Base-by-base conservation (phyloP, 768 basidiomycete species). In the Russula abietina region DNA sequence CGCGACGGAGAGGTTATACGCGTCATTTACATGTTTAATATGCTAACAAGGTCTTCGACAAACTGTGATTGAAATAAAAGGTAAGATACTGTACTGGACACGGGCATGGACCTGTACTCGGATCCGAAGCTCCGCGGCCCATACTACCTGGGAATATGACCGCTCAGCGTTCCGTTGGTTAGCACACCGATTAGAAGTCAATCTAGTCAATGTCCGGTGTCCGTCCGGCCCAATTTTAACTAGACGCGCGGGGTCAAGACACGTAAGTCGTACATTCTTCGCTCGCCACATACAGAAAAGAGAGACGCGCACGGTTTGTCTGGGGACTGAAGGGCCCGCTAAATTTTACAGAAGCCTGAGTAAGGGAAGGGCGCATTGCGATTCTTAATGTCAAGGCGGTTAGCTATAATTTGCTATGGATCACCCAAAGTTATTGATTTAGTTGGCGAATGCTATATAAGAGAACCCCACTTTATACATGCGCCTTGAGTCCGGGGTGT, bases 381-480 rank as follows among this genome's bases (percentile, higher is more conserved):
- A 32, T 32, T 32, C 32, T 32, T 32, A 0, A 32, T 32, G 32
- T 32, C 32, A 32, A 32, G 32, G 9, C 9, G 1, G 32, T 10
- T 32, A 32, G 32, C 32, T 9, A n/a, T n/a, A n/a, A n/a, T n/a
- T n/a, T 32, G 30, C 30, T 32, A 32, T 32, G 30, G 30, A 32
- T 32, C 30, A 32, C 30, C 28, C 28, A 28, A 28, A 28, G 28
- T 28, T 28, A 28, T 28, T 28, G 28, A 4, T 28, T 28, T 28
- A 28, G 28, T 95, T 95, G 72, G 67, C 74, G 1, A 84, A 89
- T 16, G 91, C 88, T 1, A 93, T 94, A 64, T 73, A 78, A 46
- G 88, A 91, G 10, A 85, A 86, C 69, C 91, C 93, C 16, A 91
- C 93, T 72, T 77, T 91, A 64, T 96, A 95, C 76, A 70, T 91